Base-by-base conservation (phyloP, 352 stramenopile species). In the Phytopythium delawarense region DNA sequence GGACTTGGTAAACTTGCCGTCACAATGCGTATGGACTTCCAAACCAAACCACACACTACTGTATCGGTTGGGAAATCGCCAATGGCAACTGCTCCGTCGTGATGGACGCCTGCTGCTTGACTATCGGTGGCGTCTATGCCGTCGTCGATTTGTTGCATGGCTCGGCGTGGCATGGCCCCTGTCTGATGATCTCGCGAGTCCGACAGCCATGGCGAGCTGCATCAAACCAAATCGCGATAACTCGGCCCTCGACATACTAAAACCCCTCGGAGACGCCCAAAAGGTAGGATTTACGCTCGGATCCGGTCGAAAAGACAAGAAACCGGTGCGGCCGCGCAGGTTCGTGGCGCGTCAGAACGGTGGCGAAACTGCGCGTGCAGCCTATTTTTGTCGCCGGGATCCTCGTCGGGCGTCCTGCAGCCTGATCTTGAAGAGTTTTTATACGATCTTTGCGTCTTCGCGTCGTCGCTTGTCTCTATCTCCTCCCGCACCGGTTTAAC, bases 121-220 rank as follows among this genome's bases (percentile, higher is more conserved):
- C 30, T n/a, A 21, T 8, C 21, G n/a, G 48, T 15, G 13, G 13
- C 25, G 34, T 54, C 15, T 54, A 54, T 54, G 25, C 13, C 28
- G 48, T 54, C 48, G 48, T 54, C 25, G 48, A 54, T 54, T 54
- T 54, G 48, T 54, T 54, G 48, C 48, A 34, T 23, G n/a, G 6
- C 25, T 2, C 25, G 25, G 25, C 25, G 25, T 28, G 25, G 46
- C 34, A 12, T 52, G 23, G 23, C 11, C 35, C 12, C 21, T 23
- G 11, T 7, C 2, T 23, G 48, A 54, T 54, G 48, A 54, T 37
- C 20, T 16, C 48, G 21, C 3, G 48, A 39, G 48, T 37, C 44
- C 44, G 44, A 50, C 48, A 52, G 25, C 21, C 21, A 23, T 11
- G 30, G 21, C 21, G 21, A 28, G 25, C 25, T 28, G 25, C 46